Evolutionary conservation across 2,329 filamentous ascomycete genomes (phyloP).

Genomic region (Trichoderma aggressivum): DNA sequence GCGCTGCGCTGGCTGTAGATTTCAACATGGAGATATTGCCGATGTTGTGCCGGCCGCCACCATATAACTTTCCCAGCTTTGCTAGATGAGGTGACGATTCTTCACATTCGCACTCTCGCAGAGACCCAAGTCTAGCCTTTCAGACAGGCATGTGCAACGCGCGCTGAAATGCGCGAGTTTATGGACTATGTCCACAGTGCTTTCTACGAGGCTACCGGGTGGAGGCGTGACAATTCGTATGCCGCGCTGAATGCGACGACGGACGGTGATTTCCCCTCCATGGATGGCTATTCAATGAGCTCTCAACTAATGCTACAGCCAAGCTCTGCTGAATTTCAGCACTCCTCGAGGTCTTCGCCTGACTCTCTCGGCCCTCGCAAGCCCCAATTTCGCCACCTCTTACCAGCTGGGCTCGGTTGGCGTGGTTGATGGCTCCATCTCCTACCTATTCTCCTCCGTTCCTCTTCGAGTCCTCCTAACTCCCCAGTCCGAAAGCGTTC

Average conservation of each 20-base stretch:
- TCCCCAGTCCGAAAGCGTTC: constrained; percentile 68
- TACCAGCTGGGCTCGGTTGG: constrained; percentile 89
- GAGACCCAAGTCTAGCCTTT: neutral
- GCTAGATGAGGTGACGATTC: neutral
- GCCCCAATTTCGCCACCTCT: constrained; percentile 88
- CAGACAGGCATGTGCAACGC: constrained; percentile 29
- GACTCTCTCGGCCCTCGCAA: constrained; percentile 85
- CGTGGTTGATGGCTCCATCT: constrained; percentile 92
- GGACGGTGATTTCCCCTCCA: constrained; percentile 55
- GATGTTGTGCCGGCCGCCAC: constrained; percentile 9
- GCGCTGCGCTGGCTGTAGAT: neutral
- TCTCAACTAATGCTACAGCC: neutral
- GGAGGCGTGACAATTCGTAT: constrained; percentile 92
- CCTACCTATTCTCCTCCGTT: constrained; percentile 90
- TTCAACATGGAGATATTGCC: neutral
- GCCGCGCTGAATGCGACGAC: constrained; percentile 79
- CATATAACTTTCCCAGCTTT: neutral
- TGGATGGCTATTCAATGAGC: neutral
- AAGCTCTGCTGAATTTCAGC: constrained; percentile 82
- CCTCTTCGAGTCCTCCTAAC: constrained; percentile 64
- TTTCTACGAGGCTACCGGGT: constrained; percentile 81
- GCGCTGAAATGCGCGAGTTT: constrained; percentile 77
- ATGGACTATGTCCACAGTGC: constrained; percentile 95
- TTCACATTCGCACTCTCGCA: neutral
- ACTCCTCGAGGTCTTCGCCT: constrained; percentile 82